Evolutionary conservation across 352 stramenopile species (phyloP).

Genomic region (Blastocystis sp.): DNA sequence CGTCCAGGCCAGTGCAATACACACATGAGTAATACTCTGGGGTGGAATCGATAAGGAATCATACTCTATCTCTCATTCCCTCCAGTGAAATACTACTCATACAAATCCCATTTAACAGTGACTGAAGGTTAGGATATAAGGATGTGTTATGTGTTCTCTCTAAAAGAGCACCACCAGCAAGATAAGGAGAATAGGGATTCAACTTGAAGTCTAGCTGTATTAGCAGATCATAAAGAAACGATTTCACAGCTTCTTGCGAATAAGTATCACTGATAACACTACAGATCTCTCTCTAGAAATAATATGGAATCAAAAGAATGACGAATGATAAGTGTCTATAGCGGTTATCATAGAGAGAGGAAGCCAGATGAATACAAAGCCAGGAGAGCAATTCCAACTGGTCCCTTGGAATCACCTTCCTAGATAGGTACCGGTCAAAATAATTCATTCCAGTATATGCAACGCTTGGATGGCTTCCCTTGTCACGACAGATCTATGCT

Average conservation of each 20-base stretch:
- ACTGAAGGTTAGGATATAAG: constrained; percentile 6
- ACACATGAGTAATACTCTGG: not conserved
- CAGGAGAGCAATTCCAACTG: constrained; percentile 28
- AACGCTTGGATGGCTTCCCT: constrained; percentile 4
- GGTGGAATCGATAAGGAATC: constrained; percentile 21
- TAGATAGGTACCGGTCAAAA: constrained; percentile 37
- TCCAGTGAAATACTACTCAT: not conserved
- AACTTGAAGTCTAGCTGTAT: not conserved
- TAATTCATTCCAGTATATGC: constrained; percentile 47
- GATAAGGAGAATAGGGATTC: constrained; percentile 20
- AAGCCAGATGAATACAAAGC: constrained; percentile 26
- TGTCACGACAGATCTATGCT: constrained; percentile 18
- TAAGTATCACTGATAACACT: constrained; percentile 44
- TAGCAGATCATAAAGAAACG: constrained; percentile 39
- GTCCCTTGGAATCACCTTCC: not conserved
- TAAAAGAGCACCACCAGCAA: not conserved
- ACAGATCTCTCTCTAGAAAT: constrained; percentile 13
- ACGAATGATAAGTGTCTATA: constrained; percentile 13
- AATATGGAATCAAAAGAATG: not conserved
- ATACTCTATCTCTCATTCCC: constrained; percentile 13
- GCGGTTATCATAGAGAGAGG: constrained; percentile 7
- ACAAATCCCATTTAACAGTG: constrained; percentile 21
- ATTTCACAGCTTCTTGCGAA: not conserved
- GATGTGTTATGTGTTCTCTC: not conserved
- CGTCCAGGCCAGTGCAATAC: not conserved